Evolutionary conservation across 495 filamentous ascomycete genomes (phyloP), one percentile per base, ranked within the genome.

Genomic region (Penicillium dipodomyicola): DNA sequence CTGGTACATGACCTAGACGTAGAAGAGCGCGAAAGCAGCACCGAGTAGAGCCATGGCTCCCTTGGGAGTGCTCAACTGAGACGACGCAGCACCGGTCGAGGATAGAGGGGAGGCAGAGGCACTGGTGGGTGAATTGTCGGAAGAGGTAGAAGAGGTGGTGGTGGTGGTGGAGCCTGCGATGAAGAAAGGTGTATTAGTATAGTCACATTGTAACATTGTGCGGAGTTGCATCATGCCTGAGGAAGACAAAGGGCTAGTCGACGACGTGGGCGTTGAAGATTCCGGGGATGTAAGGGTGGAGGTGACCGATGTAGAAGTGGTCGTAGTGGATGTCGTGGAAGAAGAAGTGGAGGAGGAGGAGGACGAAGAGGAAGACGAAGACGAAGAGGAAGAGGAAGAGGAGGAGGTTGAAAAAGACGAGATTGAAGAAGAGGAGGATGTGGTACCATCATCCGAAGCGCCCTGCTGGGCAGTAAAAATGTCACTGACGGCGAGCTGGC

Each of bases 211-310:
- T 55, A 44, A 50, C 14, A 49, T 29, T 51, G 29, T 55, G 39
- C n/a, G 57, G 51, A 51, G 44, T 32, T 50, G 45, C 29, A 55
- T 54, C 57, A 59, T 59, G 57, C 57, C 57, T 59, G 52, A 59
- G 25, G 57, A 50, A 45, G 52, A 54, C 44, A 30, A 45, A 59
- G 51, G 17, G 45, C 52, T 55, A 14, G 57, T 59, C 22, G 35
- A 59, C 33, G 57, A 23, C 35, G 43, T 44, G 43, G 44, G 0
- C 8, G 50, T 45, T 30, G 45, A 43, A 37, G 57, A 54, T 9
- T 20, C 45, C 45, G 39, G 50, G 44, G 51, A 50, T 29, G 27
- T 50, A 37, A 59, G 39, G 20, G 57, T 50, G n/a, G 52, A 50
- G 39, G 57, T 45, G 39, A 50, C 19, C 8, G 45, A 50, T 30